These are phyloP conservation scores for Colletotrichum lini DNA, from an alignment of 2,329 filamentous ascomycete genomes.

Conservation along the genomic window DNA sequence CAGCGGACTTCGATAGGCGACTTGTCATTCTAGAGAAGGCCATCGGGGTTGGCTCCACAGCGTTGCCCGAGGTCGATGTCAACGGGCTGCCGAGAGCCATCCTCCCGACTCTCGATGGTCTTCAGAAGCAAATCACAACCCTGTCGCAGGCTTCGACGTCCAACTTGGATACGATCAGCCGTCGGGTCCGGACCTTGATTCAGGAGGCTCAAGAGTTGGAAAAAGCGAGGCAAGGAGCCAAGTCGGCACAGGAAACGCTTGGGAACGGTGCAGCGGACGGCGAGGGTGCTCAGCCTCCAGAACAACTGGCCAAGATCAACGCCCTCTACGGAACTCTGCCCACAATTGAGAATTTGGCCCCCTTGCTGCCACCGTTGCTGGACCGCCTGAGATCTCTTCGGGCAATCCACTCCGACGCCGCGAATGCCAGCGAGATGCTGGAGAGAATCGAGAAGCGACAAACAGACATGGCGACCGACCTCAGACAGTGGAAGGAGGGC, in stretches of 20 bases:
- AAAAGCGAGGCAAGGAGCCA: constrained; percentile 74
- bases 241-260: constrained; percentile 72
- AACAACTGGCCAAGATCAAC: constrained; percentile 89
- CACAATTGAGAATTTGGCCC: constrained; percentile 88
- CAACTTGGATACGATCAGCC: constrained; percentile 80
- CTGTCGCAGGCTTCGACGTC: constrained; percentile 80
- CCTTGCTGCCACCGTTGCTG: constrained; percentile 86
- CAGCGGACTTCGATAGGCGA: constrained; percentile 89
- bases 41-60: constrained; percentile 82
- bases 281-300: constrained; percentile 66
- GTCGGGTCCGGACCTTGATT: constrained; percentile 78
- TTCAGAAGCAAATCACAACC: constrained; percentile 85
- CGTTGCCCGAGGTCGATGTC: constrained; percentile 73
- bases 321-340: constrained; percentile 90
- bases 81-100: constrained; percentile 76
- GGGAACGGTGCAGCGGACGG: constrained; percentile 60
- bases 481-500: constrained; percentile 88
- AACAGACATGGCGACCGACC: constrained; percentile 84
- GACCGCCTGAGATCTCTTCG: constrained; percentile 88
- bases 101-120: constrained; percentile 83
- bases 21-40: constrained; percentile 84
- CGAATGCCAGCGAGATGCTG: constrained; percentile 82
- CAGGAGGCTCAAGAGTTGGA: constrained; percentile 81
- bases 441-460: constrained; percentile 85
- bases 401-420: constrained; percentile 89